A percentile compares a stretch with the other conserved stretches of the same genome.
Conservation (phyloP, 768 basidiomycete species). For the Xanthoconium purpureum region DNA sequence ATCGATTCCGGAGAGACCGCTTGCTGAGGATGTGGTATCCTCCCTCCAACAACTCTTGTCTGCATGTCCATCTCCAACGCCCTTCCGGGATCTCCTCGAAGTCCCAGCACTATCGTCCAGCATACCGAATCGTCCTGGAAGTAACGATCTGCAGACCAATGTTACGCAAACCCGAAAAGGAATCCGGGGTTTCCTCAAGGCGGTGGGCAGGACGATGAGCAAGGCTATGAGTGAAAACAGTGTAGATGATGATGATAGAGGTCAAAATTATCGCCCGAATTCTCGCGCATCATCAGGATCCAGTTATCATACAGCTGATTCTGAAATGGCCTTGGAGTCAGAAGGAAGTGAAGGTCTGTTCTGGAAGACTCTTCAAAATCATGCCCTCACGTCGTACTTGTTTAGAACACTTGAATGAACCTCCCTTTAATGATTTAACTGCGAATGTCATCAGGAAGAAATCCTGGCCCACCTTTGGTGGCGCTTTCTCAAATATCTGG, state of each 20-base stretch:
- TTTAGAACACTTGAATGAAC: constrained; percentile 7
- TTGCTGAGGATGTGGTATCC: background rate
- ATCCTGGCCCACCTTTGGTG: constrained; percentile 2
- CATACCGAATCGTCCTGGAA: background rate
- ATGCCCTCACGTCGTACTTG: background rate
- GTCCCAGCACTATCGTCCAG: background rate
- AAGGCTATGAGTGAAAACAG: too few species aligned
- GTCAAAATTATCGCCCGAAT: too few species aligned
- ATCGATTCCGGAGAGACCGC: background rate
- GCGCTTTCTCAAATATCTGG: constrained; percentile 24
- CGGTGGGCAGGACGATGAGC: too few species aligned
- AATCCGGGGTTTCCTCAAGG: too few species aligned
- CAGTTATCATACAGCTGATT: constrained; percentile 9
- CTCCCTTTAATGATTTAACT: constrained; percentile 1
- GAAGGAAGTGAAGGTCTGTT: constrained; percentile 11
- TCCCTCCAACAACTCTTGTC: background rate
- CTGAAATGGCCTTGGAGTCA: background rate
- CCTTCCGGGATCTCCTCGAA: background rate
- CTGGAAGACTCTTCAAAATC: background rate
- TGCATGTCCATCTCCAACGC: background rate
- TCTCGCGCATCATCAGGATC: background rate
- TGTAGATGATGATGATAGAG: too few species aligned
- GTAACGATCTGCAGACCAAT: too few species aligned
- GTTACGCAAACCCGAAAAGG: background rate
- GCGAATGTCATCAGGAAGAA: background rate